A percentile compares a stretch with the other conserved stretches of the same genome.
phyloP scores from a whole-genome alignment of 1,139 yeast genomes.

The Hansenula lynferdii region DNA sequence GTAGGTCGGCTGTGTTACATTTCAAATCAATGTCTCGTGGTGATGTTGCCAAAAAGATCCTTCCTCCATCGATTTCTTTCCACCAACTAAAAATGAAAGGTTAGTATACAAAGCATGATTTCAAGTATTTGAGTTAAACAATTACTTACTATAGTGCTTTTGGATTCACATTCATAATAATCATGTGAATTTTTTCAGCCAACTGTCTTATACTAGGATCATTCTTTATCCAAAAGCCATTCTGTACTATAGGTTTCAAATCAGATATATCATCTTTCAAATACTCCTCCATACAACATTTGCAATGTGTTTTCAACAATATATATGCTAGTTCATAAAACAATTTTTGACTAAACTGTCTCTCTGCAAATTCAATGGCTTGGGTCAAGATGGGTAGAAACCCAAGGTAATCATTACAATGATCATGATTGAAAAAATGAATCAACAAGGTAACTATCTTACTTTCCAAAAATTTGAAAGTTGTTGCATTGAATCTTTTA shows the following conservation, averaged over 20 bases:
- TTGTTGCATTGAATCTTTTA: conserved; percentile 15
- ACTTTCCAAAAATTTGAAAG: conserved; percentile 20
- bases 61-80: conserved; percentile 25
- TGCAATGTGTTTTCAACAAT: conserved; percentile 27
- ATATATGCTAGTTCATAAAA: conserved; percentile 28
- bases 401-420: conserved; percentile 31
- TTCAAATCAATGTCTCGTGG: conserved; percentile 3
- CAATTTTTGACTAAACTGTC: conserved; percentile 18
- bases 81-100: conserved; percentile 23
- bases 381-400: conserved; percentile 34
- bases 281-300: conserved; percentile 35
- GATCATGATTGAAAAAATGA: conserved; percentile 21
- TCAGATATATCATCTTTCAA: conserved; percentile 24
- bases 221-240: conserved; percentile 29
- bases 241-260: conserved; percentile 30
- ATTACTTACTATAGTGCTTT: conserved; percentile 8
- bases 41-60: conserved; percentile 17
- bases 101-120: not conserved
- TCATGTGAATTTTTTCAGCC: conserved; percentile 25
- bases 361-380: conserved; percentile 28
- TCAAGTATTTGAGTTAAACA: not conserved
- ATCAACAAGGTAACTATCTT: conserved; percentile 27
- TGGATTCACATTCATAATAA: conserved; percentile 16
- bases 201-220: conserved; percentile 20
- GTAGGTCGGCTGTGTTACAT: not conserved